Evolutionary conservation across 2,329 filamentous ascomycete genomes (phyloP), one percentile per base, ranked within the genome.

Genomic region (Epichloe gansuensis): DNA sequence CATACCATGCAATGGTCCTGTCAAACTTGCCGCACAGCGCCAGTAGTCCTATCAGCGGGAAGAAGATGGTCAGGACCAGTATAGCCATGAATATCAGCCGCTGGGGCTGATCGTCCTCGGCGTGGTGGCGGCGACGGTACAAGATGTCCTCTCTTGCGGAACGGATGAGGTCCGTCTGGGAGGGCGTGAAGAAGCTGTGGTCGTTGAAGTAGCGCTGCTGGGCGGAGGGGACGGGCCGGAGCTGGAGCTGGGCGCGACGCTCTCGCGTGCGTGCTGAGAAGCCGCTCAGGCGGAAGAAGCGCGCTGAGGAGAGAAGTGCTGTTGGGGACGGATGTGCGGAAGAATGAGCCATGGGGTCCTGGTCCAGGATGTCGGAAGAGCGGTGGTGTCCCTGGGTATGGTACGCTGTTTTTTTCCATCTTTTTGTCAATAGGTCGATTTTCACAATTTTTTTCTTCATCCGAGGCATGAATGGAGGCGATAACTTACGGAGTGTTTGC

Each of bases 31-130:
- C 74, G 9, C 60, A 64, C 28, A 76, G 65, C 1, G 72, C 71
- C 7, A 77, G 58, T 0, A 75, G 54, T 0, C 73, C 70, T 9
- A 75, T 61, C 47, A 78, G 72, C 0, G 76, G 76, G n/a, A 79
- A 67, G 6, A 65, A 42, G 1, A 73, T 51, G 17, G 70, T 71
- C 43, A 75, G 46, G 0, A 63, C 34, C 45, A 70, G 59, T 55
- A 76, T 68, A 12, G 61, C 44, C 8, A 63, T 58, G 56, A 76
- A 78, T 50, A 72, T 69, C 0, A 54, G 52, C 3, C 58, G 61
- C 17, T 70, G 69, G 12, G 63, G 64, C 15, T 56, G 55, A 13
- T 68, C 60, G 4, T 62, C 61, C 9, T 61, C 55, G 4, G 59
- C 57, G 2, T 62, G 60, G 9, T 62, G 56, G 8, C 60, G 60